These are phyloP conservation scores for Omphalotus olearius DNA, from an alignment of 1,284 basidiomycete genomes.

Conservation along the genomic window DNA sequence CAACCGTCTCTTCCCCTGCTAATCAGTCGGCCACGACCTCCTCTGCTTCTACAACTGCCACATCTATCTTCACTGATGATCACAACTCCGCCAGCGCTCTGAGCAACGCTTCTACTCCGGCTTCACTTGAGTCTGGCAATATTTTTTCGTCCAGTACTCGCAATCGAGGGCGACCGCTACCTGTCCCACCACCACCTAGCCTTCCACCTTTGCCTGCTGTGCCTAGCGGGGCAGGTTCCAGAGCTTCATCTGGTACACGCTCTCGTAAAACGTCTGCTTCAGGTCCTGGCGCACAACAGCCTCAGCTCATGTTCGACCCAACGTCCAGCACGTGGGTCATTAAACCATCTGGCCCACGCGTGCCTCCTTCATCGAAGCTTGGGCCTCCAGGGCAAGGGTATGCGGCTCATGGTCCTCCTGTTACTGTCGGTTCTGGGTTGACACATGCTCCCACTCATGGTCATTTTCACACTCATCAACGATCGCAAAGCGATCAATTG, in stretches of 20 bases:
- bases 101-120: constrained; percentile 9
- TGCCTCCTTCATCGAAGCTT: neutral
- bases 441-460: neutral
- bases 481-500: neutral
- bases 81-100: neutral
- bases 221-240: neutral
- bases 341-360: neutral
- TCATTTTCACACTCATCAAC: neutral
- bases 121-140: constrained; percentile 8
- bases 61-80: constrained; percentile 7
- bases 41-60: constrained; percentile 1
- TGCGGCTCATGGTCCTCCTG: neutral
- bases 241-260: neutral
- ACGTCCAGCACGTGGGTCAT: constrained; percentile 4
- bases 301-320: neutral
- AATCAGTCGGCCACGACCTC: constrained; percentile 1
- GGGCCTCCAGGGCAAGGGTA: no score
- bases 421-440: neutral
- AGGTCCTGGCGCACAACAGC: neutral
- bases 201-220: no score
- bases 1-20: neutral
- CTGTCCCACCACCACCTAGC: neutral
- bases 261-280: neutral
- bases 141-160: neutral
- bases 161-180: neutral